phyloP scores from a whole-genome alignment of 208 protist species.

The Porcisia deanei region DNA sequence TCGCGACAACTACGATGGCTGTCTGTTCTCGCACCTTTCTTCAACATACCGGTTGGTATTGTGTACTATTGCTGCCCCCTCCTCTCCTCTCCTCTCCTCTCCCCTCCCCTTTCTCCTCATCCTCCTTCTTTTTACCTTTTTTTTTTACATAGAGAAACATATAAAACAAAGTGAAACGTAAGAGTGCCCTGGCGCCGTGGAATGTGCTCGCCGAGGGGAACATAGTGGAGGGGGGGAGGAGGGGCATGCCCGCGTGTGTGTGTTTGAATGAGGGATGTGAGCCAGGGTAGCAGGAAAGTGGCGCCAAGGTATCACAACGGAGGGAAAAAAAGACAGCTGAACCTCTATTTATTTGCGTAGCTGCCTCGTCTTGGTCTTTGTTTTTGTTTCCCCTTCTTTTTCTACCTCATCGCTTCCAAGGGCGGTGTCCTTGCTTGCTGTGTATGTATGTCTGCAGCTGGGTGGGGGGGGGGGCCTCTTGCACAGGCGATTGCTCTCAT shows the following conservation, averaged over 20 bases:
- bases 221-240: neutral
- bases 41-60: neutral
- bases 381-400: neutral
- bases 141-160: slow-evolving; percentile 16
- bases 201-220: neutral
- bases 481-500: neutral
- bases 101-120: no score
- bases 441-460: neutral
- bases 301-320: neutral
- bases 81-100: slow-evolving; percentile 11
- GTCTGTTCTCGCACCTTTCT: neutral
- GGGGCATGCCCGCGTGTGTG: no score
- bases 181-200: neutral
- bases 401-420: neutral
- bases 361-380: neutral
- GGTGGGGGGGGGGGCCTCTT: neutral
- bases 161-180: neutral
- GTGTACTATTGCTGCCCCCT: slow-evolving; percentile 9
- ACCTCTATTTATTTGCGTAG: neutral
- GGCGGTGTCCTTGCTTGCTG: neutral
- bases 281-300: neutral
- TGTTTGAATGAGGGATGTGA: neutral
- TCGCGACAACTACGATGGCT: slow-evolving; percentile 3
- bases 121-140: neutral
- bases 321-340: neutral